A percentile compares a stretch with the other conserved stretches of the same genome.
These are phyloP conservation scores for Cladosporium cucumerinum DNA, from an alignment of 2,329 filamentous ascomycete genomes.

Conservation along the genomic window DNA sequence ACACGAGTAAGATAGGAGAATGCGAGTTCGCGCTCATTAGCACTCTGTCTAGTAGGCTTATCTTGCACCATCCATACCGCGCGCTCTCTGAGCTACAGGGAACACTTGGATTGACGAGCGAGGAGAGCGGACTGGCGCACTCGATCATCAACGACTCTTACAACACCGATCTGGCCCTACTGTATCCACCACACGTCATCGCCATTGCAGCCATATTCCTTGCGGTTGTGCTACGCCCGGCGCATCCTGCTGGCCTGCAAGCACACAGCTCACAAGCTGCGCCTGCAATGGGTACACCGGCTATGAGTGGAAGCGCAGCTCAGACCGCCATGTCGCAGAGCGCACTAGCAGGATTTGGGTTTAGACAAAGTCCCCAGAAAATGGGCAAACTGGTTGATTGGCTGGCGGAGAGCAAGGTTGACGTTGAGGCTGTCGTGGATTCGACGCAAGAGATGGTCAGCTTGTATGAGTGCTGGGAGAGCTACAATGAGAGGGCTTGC, in stretches of 20 bases:
- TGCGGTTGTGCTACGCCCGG: slow-evolving; percentile 75
- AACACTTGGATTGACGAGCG: slow-evolving; percentile 68
- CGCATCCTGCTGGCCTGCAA: slow-evolving; percentile 43
- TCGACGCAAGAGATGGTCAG: slow-evolving; percentile 89
- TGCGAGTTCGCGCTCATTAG: slow-evolving; percentile 92
- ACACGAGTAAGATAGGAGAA: slow-evolving; percentile 82
- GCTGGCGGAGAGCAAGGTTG: slow-evolving; percentile 80
- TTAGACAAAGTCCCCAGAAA: slow-evolving; percentile 38
- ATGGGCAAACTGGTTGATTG: slow-evolving; percentile 63
- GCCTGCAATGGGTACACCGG: slow-evolving; percentile 20
- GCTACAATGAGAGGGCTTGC: slow-evolving; percentile 61
- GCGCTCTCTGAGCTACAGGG: slow-evolving; percentile 68
- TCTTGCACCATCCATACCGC: slow-evolving; percentile 87
- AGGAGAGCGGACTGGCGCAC: slow-evolving; percentile 74
- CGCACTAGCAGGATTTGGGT: slow-evolving; percentile 27
- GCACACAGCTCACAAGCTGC: slow-evolving; percentile 37
- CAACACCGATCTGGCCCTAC: slow-evolving; percentile 83
- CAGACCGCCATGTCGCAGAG: slow-evolving; percentile 36
- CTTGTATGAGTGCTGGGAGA: slow-evolving; percentile 74
- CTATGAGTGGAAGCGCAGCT: slow-evolving; percentile 29
- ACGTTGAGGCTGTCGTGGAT: slow-evolving; percentile 81
- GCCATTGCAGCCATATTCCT: slow-evolving; percentile 84
- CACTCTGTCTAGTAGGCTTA: slow-evolving; percentile 84
- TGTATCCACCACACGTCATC: slow-evolving; percentile 81
- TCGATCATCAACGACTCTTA: slow-evolving; percentile 89